Evolutionary conservation across 768 basidiomycete species (phyloP), one percentile per base, ranked within the genome.

Genomic region (Kondoa malvinella): DNA sequence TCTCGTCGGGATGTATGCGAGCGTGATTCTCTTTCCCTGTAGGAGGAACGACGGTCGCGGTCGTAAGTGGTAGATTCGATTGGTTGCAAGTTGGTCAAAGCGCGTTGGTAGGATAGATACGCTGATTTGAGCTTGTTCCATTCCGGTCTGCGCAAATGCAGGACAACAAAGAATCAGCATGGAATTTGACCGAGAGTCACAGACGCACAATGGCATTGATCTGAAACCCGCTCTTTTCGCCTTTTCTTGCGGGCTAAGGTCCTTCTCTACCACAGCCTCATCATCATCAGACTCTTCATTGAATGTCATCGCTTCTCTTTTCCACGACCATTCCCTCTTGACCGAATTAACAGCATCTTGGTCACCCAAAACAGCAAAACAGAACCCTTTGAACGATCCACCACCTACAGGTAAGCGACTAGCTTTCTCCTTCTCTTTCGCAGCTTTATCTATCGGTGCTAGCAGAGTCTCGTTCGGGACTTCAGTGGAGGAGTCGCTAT

Each of bases 321-420:
- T 27, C 71, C 73, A 71, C 4, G 0, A 16, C 70, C 71, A 74
- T n/a, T 66, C 61, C 21, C n/a, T n/a, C n/a, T 56, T 3, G 0
- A 66, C 57, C 25, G 27, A 30, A 40, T 67, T 64, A 1, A 64
- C 71, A 2, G 69, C 72, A n/a, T 68, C 68, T n/a, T 30, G 27
- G 25, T 34, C 30, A 4, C 29, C 21, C 0, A 72, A 1, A 1
- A 74, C 59, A 0, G 71, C 65, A 56, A 72, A 72, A 17, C 66
- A 69, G 33, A 71, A 72, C 0, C 72, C 73, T 59, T 72, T 72
- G 69, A 71, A 74, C 63, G 69, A 68, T 17, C 73, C 73, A 0
- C 72, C 73, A 32, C 72, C 62, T 26, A n/a, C 64, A n/a, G 73
- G 73, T 21, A 74, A 31, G 1, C 14, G 25, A 34, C 30, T 40